phyloP scores from a whole-genome alignment of 2,329 filamentous ascomycete species.

The Chrysosporium keratinophilum region DNA sequence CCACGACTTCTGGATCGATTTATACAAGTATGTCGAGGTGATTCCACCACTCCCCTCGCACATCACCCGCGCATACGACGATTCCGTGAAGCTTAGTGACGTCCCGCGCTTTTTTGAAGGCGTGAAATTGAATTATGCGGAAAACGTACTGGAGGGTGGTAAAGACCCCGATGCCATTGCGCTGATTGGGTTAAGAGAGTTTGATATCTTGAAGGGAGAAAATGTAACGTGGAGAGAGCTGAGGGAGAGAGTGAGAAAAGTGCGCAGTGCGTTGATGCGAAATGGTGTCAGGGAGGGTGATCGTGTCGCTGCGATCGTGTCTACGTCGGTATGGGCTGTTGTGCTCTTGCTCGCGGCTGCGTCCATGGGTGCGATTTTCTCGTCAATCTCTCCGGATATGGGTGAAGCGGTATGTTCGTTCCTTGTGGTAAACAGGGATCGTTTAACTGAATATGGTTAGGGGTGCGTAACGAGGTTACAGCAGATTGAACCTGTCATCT shows the following conservation, averaged over 20 bases:
- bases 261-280: conserved; percentile 30
- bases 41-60: conserved; percentile 26
- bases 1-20: conserved; percentile 37
- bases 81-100: conserved; percentile 27
- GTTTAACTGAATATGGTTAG: conserved; percentile 6
- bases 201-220: conserved; percentile 28
- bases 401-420: conserved; percentile 25
- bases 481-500: conserved; percentile 33
- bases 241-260: conserved; percentile 30
- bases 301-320: conserved; percentile 34
- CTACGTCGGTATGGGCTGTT: conserved; percentile 36
- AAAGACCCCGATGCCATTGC: conserved; percentile 30
- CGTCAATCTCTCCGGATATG: conserved; percentile 37
- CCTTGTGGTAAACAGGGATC: neutral
- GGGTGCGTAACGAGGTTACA: conserved; percentile 29
- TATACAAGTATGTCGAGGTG: conserved; percentile 33
- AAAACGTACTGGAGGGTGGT: conserved; percentile 32
- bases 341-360: conserved; percentile 35
- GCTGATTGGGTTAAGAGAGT: conserved; percentile 34
- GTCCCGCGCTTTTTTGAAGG: conserved; percentile 34
- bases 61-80: conserved; percentile 31
- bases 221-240: conserved; percentile 33
- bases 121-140: conserved; percentile 32
- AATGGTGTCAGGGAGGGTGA: conserved; percentile 32
- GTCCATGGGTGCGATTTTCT: conserved; percentile 37